Evolutionary conservation across 768 basidiomycete species (phyloP), one percentile per base, ranked within the genome.

Genomic region (Mycena galericulata): DNA sequence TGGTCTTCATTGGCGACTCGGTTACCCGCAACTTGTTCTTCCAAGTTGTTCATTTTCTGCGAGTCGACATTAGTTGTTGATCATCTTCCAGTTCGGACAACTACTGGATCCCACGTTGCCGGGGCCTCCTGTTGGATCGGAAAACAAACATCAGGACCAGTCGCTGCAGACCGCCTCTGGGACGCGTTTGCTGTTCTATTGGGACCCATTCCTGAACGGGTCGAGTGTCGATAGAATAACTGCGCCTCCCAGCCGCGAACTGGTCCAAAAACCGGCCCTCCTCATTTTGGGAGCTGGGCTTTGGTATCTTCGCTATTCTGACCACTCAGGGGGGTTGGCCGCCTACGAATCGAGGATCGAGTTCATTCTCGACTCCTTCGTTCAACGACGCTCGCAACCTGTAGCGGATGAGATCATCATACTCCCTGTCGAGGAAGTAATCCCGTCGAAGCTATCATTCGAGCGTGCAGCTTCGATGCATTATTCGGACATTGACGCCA

Each of bases 141-240:
- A 86, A 27, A 80, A 85, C 62, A 95, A 92, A 78, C 95, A 97
- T 78, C 76, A 84, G 1, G 88, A 97, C 77, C 82, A 92, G 72
- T 77, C 73, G 6, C 80, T 90, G 29, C 76, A 76, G 11, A 84
- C 89, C 4, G 77, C 71, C 30, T 79, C 84, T 45, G 85, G 84
- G 26, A 85, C 83, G 54, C 73, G 82, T 18, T 75, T 94, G 20
- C 82, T 85, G 14, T 94, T 95, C 78, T 75, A 83, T 69, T 96
- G 96, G 96, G 96, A 97, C 73, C 96, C 96, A 18, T 97, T 89
- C 77, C 85, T 97, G 47, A 98, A 97, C 77, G 80, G 84, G 15
- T 88, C 92, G 1, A 80, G 82, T 58, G 85, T 89, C 18, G 75
- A 80, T 45, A 74, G 82, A n/a, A 75, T 88, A 51, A 79, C 92